Evolutionary conservation across 1,284 basidiomycete genomes (phyloP).

Genomic region (Puccinia coronata): DNA sequence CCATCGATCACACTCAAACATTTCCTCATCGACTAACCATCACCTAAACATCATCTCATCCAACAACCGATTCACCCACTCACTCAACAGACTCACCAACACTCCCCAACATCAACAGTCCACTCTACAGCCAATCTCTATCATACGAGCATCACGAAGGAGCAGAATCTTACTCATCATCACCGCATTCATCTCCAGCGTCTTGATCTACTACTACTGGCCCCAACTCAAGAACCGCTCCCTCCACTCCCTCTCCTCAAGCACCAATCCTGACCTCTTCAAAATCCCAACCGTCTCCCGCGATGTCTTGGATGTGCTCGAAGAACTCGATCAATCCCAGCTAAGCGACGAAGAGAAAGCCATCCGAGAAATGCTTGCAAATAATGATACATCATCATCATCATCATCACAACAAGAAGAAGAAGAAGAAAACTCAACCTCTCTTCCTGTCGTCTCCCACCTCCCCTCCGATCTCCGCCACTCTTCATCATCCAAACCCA

Average conservation of each 20-base stretch:
- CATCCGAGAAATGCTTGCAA: neutral
- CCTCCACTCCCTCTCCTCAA: neutral
- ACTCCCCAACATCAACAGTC: neutral
- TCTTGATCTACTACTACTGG: neutral
- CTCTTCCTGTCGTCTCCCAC: slow-evolving; percentile 2
- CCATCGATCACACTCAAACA: neutral
- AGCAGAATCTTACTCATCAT: neutral
- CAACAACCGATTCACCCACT: slow-evolving; percentile 12
- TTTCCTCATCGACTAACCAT: neutral
- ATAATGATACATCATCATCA: neutral
- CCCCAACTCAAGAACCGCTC: neutral
- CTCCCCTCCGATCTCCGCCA: neutral
- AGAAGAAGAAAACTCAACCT: too few relatives aligned
- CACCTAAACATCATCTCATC: neutral
- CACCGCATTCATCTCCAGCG: neutral
- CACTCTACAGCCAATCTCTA: too few relatives aligned
- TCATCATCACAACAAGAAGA: neutral
- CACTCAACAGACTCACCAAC: neutral
- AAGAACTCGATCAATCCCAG: slow-evolving; percentile 9
- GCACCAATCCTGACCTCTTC: neutral
- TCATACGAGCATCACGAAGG: neutral
- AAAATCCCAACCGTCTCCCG: slow-evolving; percentile 9
- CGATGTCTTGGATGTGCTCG: neutral
- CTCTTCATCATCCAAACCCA: neutral
- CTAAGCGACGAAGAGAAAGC: neutral